Percentiles rank a stretch among this genome's conserved stretches.
These are phyloP conservation scores for Geranomyces michiganensis DNA, from an alignment of 192 early-diverging fungal genomes.

Conservation along the genomic window DNA sequence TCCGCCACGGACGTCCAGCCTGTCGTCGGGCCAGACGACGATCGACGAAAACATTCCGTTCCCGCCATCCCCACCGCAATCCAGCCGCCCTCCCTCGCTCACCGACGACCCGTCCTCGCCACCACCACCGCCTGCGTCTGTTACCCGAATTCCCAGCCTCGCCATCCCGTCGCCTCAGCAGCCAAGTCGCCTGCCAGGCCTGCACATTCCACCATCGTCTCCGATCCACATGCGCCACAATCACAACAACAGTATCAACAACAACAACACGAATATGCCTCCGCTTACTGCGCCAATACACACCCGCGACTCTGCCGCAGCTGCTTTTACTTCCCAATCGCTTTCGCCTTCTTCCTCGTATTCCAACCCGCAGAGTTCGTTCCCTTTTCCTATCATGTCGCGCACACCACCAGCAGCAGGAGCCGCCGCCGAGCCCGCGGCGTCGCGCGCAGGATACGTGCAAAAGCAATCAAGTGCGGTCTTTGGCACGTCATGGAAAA, in stretches of 20 bases:
- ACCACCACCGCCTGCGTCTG: no score
- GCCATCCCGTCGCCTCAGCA: background rate
- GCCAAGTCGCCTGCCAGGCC: background rate
- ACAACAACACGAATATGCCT: background rate
- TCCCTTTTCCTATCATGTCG: constrained; percentile 1
- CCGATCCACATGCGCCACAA: no score
- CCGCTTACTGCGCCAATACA: constrained; percentile 8
- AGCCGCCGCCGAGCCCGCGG: background rate
- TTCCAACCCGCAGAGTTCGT: background rate
- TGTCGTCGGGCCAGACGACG: background rate
- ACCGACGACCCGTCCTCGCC: background rate
- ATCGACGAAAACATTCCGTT: background rate
- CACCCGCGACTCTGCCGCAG: background rate
- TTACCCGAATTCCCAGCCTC: no score
- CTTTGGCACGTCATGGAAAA: constrained; percentile 11
- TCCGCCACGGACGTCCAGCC: background rate
- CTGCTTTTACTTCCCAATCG: no score
- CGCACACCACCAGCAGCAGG: background rate
- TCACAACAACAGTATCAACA: background rate
- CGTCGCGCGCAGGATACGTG: constrained; percentile 2
- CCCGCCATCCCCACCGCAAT: background rate
- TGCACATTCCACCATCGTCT: background rate
- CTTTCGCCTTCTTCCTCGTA: no score
- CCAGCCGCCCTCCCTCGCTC: background rate
- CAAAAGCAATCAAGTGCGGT: background rate